Base-by-base conservation (phyloP, 23 red algal genomes). In the Pyropia yezoensis region DNA sequence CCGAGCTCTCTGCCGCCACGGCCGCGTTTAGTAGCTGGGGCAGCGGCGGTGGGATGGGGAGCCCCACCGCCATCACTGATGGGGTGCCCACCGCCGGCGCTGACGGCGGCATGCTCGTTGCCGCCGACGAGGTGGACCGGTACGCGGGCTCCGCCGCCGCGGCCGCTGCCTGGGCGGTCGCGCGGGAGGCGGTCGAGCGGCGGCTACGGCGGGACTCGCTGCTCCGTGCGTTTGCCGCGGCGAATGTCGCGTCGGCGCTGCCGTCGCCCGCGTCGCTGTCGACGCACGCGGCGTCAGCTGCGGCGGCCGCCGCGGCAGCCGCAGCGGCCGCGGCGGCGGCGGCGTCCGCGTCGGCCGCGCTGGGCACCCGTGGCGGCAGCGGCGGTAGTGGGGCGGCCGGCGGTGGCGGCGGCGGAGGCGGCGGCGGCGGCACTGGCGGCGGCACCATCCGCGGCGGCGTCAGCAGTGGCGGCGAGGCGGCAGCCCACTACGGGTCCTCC, bases 151-250 rank as follows among this genome's bases (percentile, higher is more conserved):
- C 66, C 15, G 83, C 83, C 17, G 83, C 83, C 12, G 83, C 83
- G 27, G 73, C 83, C 54, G 83, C 73, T 17, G 63, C 83, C 59
- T 88, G 83, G 83, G 83, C 83, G 8, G 74, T 78, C 30, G 76
- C 83, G 52, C 62, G 72, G 50, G 83, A 88, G 17, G 71, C 76
- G 52, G 71, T 78, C 15, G 83, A 88, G 63, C 50, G 83, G 25
- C 83, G 83, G 28, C 61, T 88, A 62, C 60, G 72, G 25, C 63
- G 83, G 34, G 83, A 88, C 61, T 77, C 83, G 24, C 61, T 88
- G 59, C 61, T 88, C 17, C 73, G 83, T 17, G 83, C 83, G 16
- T 88, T 88, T 78, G 54, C 55, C 50, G 63, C 54, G 15, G 67
- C 83, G 13, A 78, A 60, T 55, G 83, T 88, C 28, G 72, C 72